Evolutionary conservation across 345 rosid species (phyloP), one percentile per base, ranked within the genome.

Genomic region (Murraya paniculata): DNA sequence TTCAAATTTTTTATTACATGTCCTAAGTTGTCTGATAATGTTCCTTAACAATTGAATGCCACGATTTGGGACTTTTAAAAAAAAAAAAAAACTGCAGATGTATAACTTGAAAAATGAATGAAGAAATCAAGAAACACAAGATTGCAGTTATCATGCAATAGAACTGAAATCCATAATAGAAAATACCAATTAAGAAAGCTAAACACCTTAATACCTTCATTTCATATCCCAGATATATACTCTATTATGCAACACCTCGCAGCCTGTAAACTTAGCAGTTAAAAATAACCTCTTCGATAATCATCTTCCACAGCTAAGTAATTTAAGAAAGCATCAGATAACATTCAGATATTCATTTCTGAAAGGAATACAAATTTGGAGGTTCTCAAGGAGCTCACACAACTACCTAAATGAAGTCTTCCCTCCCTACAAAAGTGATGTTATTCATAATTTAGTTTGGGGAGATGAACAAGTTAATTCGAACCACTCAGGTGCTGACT

Each of bases 401-500:
- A 60, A 76, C 70, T 74, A 62, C 81, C 81, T 71, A 84, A 59
- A 72, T 53, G 68, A 27, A 77, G 41, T 38, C 73, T 68, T 64
- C 39, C 68, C 66, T 80, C 71, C 38, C 72, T 38, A 38, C 1
- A 38, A 5, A 38, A 21, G 35, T n/a, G 21, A 74, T n/a, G 81
- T 77, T 53, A 72, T 69, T 28, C 73, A 53, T 70, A 69, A 72
- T 69, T 69, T 38, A 7, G 10, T 38, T 8, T 9, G 41, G 18
- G 80, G 77, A 61, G 79, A 82, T 4, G 22, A 64, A 72, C n/a
- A 39, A 14, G 82, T 81, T 70, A 81, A 81, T 50, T 64, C 69
- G 76, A 80, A 78, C 84, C 78, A 76, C 77, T 81, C 33, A 22
- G 77, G 60, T 27, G 65, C 68, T 39, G 80, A 78, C 88, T 45